These are phyloP conservation scores for Annulohypoxylon maeteangense DNA, from an alignment of 495 filamentous ascomycete species.

Conservation along the genomic window DNA sequence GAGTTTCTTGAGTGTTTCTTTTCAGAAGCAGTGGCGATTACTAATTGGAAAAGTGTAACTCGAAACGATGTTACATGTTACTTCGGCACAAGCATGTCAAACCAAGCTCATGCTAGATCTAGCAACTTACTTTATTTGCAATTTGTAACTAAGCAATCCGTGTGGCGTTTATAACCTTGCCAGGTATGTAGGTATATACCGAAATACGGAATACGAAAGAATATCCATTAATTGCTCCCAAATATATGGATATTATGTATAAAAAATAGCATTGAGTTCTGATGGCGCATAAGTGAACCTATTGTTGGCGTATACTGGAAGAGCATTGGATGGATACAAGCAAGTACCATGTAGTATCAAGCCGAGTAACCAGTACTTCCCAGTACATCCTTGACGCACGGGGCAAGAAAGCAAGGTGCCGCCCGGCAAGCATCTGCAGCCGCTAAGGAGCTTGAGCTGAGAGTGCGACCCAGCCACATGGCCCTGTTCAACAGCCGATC, in stretches of 20 bases:
- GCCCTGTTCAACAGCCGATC: conserved; percentile 46
- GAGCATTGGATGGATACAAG: background rate
- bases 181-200: background rate
- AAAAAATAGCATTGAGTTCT: conserved; percentile 2
- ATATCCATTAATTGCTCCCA: background rate
- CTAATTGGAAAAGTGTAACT: conserved; percentile 6
- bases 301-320: background rate
- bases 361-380: conserved; percentile 19
- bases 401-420: conserved; percentile 35
- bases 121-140: background rate
- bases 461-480: conserved; percentile 46
- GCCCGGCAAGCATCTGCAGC: conserved; percentile 45
- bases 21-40: conserved; percentile 7
- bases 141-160: background rate
- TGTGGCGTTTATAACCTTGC: background rate
- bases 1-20: background rate
- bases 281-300: background rate
- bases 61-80: conserved; percentile 6
- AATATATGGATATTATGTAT: background rate
- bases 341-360: background rate
- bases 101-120: background rate
- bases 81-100: conserved; percentile 13
- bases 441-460: conserved; percentile 45
- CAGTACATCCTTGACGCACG: conserved; percentile 26
- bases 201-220: background rate